phyloP scores from a whole-genome alignment of 805 yeast species.

The Yamadazyma nakazawae region DNA sequence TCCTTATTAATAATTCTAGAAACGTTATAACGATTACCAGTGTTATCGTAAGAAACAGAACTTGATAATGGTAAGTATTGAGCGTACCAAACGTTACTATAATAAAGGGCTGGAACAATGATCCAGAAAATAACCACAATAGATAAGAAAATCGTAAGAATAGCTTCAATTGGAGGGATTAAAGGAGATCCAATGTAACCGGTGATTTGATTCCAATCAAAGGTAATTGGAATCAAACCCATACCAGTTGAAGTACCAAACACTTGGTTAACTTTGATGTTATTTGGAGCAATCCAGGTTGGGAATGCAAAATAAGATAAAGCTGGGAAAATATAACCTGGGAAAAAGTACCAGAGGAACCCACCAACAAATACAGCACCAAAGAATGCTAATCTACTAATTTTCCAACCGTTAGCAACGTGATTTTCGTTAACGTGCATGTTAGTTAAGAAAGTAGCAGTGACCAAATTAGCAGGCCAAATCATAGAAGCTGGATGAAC shows the following conservation, averaged over 20 bases:
- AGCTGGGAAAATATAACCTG: constrained; percentile 57
- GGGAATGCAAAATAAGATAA: constrained; percentile 61
- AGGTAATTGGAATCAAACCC: constrained; percentile 55
- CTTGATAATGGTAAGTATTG: constrained; percentile 53
- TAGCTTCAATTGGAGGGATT: constrained; percentile 53
- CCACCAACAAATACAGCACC: constrained; percentile 18
- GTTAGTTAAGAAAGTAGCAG: constrained; percentile 37
- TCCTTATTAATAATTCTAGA: constrained; percentile 40
- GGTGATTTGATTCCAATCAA: constrained; percentile 47
- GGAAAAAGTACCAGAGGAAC: constrained; percentile 58
- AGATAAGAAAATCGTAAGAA: constrained; percentile 18
- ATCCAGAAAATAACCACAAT: constrained; percentile 46
- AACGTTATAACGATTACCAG: constrained; percentile 49
- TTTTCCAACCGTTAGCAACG: constrained; percentile 42
- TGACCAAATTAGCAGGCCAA: constrained; percentile 68
- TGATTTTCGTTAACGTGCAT: constrained; percentile 46
- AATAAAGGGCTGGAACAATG: constrained; percentile 55
- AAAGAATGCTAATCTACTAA: constrained; percentile 14
- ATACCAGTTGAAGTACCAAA: constrained; percentile 63
- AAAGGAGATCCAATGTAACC: constrained; percentile 59
- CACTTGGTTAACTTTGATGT: constrained; percentile 58
- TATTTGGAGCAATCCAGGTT: constrained; percentile 63
- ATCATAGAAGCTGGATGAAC: constrained; percentile 64
- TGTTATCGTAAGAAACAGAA: constrained; percentile 48
- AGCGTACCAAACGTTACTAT: constrained; percentile 56